These are phyloP conservation scores for Pseudogymnoascus sp. DNA, from an alignment of 2,329 filamentous ascomycete genomes.

Conservation along the genomic window DNA sequence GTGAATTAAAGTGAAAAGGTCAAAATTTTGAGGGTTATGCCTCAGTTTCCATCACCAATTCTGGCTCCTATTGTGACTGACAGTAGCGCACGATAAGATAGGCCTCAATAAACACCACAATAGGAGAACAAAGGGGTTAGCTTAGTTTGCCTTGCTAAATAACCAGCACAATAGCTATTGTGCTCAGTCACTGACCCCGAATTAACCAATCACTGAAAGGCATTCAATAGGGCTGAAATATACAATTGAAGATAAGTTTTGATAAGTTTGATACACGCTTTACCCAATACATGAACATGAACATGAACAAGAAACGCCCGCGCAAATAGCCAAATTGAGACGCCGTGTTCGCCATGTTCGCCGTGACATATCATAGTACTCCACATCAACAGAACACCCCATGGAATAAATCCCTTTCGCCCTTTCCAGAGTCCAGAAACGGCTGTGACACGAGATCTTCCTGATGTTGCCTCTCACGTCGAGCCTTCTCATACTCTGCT, in stretches of 20 bases:
- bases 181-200: background rate
- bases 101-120: background rate
- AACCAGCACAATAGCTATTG: background rate
- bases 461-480: background rate
- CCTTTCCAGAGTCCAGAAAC: background rate
- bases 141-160: background rate
- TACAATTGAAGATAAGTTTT: background rate
- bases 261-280: background rate
- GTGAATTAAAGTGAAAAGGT: background rate
- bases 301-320: background rate
- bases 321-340: background rate
- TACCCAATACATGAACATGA: background rate
- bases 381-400: background rate
- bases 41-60: background rate
- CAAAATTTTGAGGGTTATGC: background rate
- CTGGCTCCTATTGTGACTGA: background rate
- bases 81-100: background rate
- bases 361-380: background rate
- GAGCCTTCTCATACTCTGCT: background rate
- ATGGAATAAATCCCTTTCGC: background rate
- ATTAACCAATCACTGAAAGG: slow-evolving; percentile 2
- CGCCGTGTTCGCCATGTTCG: background rate
- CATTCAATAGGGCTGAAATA: background rate
- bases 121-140: background rate
- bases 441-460: background rate